These are phyloP conservation scores for Silybum marianum DNA, from an alignment of 129 eudicot genomes.

Conservation along the genomic window DNA sequence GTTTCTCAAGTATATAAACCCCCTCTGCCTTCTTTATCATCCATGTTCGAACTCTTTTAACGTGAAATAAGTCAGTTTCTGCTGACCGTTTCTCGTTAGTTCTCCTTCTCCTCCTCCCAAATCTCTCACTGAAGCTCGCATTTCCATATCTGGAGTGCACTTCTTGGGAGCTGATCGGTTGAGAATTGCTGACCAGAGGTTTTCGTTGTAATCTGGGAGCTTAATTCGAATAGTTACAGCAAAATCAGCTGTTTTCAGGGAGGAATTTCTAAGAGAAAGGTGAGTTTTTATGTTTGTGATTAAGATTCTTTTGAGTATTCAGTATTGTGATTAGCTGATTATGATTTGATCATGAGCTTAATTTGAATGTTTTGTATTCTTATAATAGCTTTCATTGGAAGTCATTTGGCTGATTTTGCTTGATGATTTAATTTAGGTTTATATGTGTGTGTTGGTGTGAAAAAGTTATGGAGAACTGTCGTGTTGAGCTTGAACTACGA, in stretches of 20 bases:
- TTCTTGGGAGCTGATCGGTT: slow-evolving; percentile 12
- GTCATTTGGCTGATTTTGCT: neutral
- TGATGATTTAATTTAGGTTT: neutral
- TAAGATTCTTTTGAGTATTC: neutral
- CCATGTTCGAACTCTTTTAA: slow-evolving; percentile 6
- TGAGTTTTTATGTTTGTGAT: slow-evolving; percentile 13
- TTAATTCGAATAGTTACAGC: slow-evolving; percentile 1
- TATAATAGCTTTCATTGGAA: neutral
- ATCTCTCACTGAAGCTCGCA: slow-evolving; percentile 22
- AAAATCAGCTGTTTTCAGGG: neutral
- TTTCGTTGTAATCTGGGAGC: slow-evolving; percentile 19
- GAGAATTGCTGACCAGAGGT: slow-evolving; percentile 7
- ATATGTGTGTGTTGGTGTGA: neutral
- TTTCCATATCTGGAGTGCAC: slow-evolving; percentile 4
- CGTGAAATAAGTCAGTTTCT: neutral
- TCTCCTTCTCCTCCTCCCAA: slow-evolving; percentile 26
- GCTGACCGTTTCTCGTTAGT: slow-evolving; percentile 10
- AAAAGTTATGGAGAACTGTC: neutral
- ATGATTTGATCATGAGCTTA: neutral
- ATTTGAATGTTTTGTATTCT: neutral
- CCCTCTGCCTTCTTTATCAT: neutral
- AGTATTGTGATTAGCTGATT: neutral
- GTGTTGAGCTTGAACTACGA: neutral
- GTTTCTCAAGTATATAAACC: slow-evolving; percentile 35
- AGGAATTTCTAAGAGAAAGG: slow-evolving; percentile 18